Base-by-base conservation (phyloP, 305 asterid species). In the Coffea humblotiana region DNA sequence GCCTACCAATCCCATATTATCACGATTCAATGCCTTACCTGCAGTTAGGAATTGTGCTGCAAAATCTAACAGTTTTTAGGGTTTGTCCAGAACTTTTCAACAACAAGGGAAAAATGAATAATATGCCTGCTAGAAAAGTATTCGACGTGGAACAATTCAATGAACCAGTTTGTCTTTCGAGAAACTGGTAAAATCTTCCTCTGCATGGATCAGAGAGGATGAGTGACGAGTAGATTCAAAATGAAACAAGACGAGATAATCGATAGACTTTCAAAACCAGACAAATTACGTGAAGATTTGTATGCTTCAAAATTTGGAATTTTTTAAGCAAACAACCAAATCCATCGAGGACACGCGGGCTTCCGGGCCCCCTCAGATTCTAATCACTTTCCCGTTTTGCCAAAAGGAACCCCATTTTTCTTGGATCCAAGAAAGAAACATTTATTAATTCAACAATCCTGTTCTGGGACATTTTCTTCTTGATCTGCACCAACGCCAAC, bases 311-410 rank as follows among this genome's bases (percentile, higher is more conserved):
- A 52, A 3, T 64, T 77, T 18, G 77, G 64, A n/a, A 76, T 43
- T 72, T 51, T 80, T 48, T 60, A 35, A 78, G 56, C 71, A 78
- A 75, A 66, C 43, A 45, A 54, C 23, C 54, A 81, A 77, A 43
- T 29, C 56, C 79, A 77, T 83, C 43, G 48, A 65, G 84, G 86
- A 83, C 92, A 88, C 88, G 84, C 45, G 73, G 74, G 71, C 77
- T 35, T 21, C 19, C 23, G 43, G 81, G 54, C 65, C 80, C 61
- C 21, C 61, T 68, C 48, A 70, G 40, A 51, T 81, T 65, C 76
- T 16, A 78, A 82, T 80, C 83, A 45, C 66, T 74, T 60, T 79
- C 87, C 72, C n/a, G 27, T 75, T 70, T 79, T 0, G 80, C 83
- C 78, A 29, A 65, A 48, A 61, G 71, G 35, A 51, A 49, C 64